Percentiles rank a stretch among this genome's conserved stretches.
These are phyloP conservation scores for Aspergillus pseudoviridinutans DNA, from an alignment of 2,329 filamentous ascomycete genomes.

Conservation along the genomic window DNA sequence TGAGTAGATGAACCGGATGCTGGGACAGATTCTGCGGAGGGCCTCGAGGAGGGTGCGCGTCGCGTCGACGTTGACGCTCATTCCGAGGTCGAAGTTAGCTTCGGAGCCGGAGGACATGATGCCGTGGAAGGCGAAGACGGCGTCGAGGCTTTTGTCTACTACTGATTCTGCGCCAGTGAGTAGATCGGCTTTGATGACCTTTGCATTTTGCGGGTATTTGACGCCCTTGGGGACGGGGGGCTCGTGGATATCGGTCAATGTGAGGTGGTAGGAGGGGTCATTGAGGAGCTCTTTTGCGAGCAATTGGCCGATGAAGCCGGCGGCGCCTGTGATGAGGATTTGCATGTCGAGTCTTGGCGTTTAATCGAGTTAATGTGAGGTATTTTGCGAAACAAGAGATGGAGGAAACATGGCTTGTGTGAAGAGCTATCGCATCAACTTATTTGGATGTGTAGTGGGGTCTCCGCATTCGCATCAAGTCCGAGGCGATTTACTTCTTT, in stretches of 20 bases:
- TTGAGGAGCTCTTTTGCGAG: constrained; percentile 55
- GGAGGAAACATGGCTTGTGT: not conserved
- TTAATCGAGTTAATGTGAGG: not conserved
- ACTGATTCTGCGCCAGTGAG: constrained; percentile 40
- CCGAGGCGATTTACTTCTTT: constrained; percentile 20
- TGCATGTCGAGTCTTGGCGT: constrained; percentile 30
- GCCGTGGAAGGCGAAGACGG: constrained; percentile 61
- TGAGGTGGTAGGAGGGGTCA: constrained; percentile 45
- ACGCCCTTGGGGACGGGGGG: constrained; percentile 49
- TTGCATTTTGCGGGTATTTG: constrained; percentile 49
- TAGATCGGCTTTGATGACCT: constrained; percentile 51
- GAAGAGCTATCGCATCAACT: constrained; percentile 1
- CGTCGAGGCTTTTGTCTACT: constrained; percentile 44
- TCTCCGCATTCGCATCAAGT: constrained; percentile 37
- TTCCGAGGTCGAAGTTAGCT: constrained; percentile 56
- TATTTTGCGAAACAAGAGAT: not conserved
- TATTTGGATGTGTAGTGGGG: constrained; percentile 10
- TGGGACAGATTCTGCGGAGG: constrained; percentile 48
- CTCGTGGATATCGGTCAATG: constrained; percentile 55
- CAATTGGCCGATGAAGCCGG: constrained; percentile 62
- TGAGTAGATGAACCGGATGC: constrained; percentile 57
- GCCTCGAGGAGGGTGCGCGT: constrained; percentile 53
- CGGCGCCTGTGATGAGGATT: constrained; percentile 61
- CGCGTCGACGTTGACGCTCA: constrained; percentile 59
- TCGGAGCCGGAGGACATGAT: constrained; percentile 65